Percentiles rank a stretch among this genome's conserved stretches.
phyloP scores from a whole-genome alignment of 768 basidiomycete species.

The Mycena haematopus region DNA sequence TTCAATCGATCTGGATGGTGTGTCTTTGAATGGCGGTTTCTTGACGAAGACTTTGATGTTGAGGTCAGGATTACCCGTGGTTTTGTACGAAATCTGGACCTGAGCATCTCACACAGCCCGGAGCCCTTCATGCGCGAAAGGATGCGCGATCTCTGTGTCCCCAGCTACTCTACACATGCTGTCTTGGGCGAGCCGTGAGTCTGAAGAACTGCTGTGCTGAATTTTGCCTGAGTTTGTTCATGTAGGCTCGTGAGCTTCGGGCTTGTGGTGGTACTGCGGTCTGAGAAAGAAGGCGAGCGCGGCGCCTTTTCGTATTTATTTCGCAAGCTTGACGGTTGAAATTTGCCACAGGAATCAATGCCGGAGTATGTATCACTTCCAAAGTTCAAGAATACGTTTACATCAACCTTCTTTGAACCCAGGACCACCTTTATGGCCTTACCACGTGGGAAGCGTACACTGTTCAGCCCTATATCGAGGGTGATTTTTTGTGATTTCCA shows the following conservation, averaged over 20 bases:
- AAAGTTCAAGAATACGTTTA: neutral
- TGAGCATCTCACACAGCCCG: conserved; percentile 19
- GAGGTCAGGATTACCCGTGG: conserved; percentile 26
- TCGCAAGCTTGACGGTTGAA: neutral
- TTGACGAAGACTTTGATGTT: conserved; percentile 46
- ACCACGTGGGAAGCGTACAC: conserved; percentile 34
- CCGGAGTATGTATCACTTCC: conserved; percentile 4
- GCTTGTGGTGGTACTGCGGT: conserved; percentile 42
- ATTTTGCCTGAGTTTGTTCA: neutral
- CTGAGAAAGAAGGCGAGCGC: conserved; percentile 35
- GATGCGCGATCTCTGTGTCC: conserved; percentile 37
- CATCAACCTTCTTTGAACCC: conserved; percentile 23
- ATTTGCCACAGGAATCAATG: conserved; percentile 4
- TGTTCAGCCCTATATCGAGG: conserved; percentile 32
- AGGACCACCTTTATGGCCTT: conserved; percentile 41
- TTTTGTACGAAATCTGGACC: neutral
- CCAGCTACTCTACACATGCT: conserved; percentile 30
- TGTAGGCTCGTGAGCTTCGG: conserved; percentile 31
- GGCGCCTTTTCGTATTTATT: neutral
- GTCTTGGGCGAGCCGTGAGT: conserved; percentile 32
- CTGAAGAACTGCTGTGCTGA: neutral
- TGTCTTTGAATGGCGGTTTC: conserved; percentile 40
- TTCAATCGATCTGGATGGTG: conserved; percentile 45
- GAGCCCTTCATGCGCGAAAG: conserved; percentile 35
- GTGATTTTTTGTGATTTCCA: neutral